phyloP scores from a whole-genome alignment of 176 grass and related monocot genomes.

The Urochloa ruziziensis region DNA sequence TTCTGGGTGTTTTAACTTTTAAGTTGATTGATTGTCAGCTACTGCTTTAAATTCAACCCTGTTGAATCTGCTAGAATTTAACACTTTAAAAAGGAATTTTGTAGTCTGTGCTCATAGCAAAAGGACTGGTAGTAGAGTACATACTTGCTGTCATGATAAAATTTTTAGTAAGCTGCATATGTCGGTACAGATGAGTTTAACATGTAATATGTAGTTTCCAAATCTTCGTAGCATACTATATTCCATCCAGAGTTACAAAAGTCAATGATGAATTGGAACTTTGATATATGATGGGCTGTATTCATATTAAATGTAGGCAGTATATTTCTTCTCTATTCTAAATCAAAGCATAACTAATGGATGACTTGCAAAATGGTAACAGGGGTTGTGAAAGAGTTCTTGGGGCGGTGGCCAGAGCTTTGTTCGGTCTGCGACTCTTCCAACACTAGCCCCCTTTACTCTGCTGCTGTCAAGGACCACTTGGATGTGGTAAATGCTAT shows the following conservation, averaged over 20 bases:
- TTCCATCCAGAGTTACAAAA: background rate
- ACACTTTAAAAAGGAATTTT: background rate
- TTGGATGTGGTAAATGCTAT: conserved; percentile 89
- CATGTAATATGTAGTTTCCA: background rate
- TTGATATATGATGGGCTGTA: background rate
- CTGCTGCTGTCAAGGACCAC: conserved; percentile 85
- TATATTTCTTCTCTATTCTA: background rate
- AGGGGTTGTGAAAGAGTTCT: conserved; percentile 83
- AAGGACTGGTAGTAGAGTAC: background rate
- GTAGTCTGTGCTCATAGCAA: background rate
- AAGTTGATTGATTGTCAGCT: background rate
- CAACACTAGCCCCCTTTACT: conserved; percentile 89
- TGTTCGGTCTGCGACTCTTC: conserved; percentile 75
- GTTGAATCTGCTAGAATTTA: background rate
- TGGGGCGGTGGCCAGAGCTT: conserved; percentile 63
- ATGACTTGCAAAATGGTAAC: conserved; percentile 12
- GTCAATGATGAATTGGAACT: background rate
- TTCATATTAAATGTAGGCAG: background rate
- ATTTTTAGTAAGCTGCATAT: background rate
- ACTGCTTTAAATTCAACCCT: background rate
- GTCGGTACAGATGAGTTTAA: background rate
- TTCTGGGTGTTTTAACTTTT: background rate
- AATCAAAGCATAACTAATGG: background rate
- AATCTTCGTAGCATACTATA: background rate
- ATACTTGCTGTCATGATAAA: background rate